Evolutionary conservation across 495 filamentous ascomycete species (phyloP).

Genomic region (Neurospora tetrasperma): DNA sequence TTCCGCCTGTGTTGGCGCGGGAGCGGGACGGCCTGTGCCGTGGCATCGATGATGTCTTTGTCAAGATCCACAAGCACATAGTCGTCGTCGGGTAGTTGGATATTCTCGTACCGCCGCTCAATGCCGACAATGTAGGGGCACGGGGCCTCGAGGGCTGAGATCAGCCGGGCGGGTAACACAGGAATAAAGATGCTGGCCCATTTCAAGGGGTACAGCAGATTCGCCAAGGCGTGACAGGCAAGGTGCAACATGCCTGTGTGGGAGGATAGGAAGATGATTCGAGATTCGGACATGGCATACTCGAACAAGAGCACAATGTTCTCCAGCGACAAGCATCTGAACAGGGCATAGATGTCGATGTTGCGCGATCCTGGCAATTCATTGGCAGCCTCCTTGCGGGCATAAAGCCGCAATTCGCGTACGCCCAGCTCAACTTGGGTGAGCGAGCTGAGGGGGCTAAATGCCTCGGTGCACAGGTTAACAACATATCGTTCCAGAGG

Average conservation of each 20-base stretch:
- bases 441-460: constrained; percentile 81
- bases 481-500: constrained; percentile 94
- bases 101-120: constrained; percentile 83
- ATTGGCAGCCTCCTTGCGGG: constrained; percentile 85
- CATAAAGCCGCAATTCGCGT: constrained; percentile 82
- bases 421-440: constrained; percentile 92
- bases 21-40: constrained; percentile 57
- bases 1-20: constrained; percentile 87
- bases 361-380: constrained; percentile 88
- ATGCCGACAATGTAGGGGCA: constrained; percentile 97
- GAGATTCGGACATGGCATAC: constrained; percentile 84
- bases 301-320: constrained; percentile 91
- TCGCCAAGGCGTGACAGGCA: constrained; percentile 70
- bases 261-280: constrained; percentile 91
- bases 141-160: constrained; percentile 86
- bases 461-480: constrained; percentile 92
- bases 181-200: constrained; percentile 94
- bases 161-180: constrained; percentile 73
- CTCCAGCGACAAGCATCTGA: constrained; percentile 75
- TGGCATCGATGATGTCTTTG: constrained; percentile 76
- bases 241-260: constrained; percentile 95
- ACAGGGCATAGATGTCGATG: constrained; percentile 88
- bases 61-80: constrained; percentile 93
- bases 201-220: constrained; percentile 78
- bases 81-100: constrained; percentile 91